phyloP scores from a whole-genome alignment of 2,329 filamentous ascomycete species.

The Massarina eburnea region DNA sequence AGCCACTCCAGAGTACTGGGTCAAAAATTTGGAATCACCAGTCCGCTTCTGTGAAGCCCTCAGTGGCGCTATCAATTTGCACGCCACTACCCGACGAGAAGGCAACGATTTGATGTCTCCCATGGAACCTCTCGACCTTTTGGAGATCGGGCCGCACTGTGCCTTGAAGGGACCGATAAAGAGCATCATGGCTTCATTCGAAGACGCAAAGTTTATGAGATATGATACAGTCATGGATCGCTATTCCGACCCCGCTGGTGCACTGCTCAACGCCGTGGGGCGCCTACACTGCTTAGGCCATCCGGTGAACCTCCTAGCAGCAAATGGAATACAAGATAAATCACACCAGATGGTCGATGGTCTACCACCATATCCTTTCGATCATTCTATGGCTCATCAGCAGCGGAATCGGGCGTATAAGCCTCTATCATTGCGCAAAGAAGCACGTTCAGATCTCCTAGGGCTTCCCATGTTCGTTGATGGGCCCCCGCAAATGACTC shows the following conservation, averaged over 20 bases:
- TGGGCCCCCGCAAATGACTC: neutral
- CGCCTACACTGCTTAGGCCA: neutral
- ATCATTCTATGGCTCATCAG: constrained; percentile 24
- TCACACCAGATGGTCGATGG: constrained; percentile 8
- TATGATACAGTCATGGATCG: neutral
- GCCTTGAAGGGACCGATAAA: constrained; percentile 4
- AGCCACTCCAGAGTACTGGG: constrained; percentile 32
- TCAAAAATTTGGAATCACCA: constrained; percentile 40
- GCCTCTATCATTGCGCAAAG: neutral
- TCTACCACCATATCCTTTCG: constrained; percentile 28
- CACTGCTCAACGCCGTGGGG: neutral
- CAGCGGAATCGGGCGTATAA: neutral
- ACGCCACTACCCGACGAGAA: neutral
- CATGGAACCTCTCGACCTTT: neutral
- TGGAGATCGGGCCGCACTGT: constrained; percentile 9
- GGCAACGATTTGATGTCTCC: no score
- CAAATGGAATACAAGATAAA: neutral
- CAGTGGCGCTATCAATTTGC: neutral
- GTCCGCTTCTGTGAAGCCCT: constrained; percentile 33
- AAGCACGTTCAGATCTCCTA: neutral
- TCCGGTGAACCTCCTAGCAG: neutral
- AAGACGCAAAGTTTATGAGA: neutral
- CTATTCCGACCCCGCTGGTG: neutral
- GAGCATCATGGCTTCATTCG: neutral
- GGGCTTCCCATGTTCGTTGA: neutral